Conservation (phyloP, 2,329 filamentous ascomycete species). For the Plenodomus biglobosus region DNA sequence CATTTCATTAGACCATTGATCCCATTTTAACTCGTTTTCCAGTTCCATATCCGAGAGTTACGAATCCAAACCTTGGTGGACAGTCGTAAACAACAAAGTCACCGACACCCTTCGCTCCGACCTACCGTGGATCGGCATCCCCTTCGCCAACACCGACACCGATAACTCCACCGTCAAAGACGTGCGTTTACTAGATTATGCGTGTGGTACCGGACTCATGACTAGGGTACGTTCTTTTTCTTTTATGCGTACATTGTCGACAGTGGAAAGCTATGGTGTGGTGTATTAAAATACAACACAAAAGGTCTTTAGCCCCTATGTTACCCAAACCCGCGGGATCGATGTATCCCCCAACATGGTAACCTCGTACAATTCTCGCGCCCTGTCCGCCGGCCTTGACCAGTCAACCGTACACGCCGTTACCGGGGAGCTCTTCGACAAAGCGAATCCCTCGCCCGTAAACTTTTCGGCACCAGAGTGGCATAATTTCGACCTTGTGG, state of each 20-base stretch:
- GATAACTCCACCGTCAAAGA: conserved; percentile 30
- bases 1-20: not conserved
- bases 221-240: conserved; percentile 56
- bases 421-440: conserved; percentile 43
- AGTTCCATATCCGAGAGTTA: conserved; percentile 59
- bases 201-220: conserved; percentile 70
- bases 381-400: conserved; percentile 31
- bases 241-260: no score
- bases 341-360: conserved; percentile 75
- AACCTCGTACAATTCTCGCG: conserved; percentile 63
- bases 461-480: conserved; percentile 34
- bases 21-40: not conserved
- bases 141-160: conserved; percentile 52
- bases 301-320: conserved; percentile 62
- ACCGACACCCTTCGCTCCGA: conserved; percentile 56
- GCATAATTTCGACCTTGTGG: conserved; percentile 48
- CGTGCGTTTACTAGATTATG: conserved; percentile 69
- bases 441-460: conserved; percentile 19
- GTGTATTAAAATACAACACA: no score
- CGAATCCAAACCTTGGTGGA: conserved; percentile 56
- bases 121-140: conserved; percentile 63
- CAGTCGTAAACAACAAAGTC: conserved; percentile 57
- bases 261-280: no score
- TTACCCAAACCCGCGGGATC: conserved; percentile 65
- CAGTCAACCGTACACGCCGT: conserved; percentile 26